Evolutionary conservation across 768 basidiomycete genomes (phyloP).

Genomic region (Chlorophyllum brunneum): DNA sequence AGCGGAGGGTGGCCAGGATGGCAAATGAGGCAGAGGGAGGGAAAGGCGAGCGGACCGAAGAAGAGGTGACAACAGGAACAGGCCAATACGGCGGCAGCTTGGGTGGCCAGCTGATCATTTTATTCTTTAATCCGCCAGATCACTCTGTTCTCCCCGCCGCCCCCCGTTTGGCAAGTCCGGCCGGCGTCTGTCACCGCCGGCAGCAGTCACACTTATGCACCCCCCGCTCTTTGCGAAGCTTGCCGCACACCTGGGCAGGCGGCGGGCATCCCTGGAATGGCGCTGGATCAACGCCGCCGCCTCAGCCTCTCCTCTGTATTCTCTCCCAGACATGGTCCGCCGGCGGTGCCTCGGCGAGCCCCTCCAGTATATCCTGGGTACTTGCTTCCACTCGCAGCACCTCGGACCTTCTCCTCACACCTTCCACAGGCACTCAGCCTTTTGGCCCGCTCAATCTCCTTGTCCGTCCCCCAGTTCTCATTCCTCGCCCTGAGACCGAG

Average conservation of each 20-base stretch:
- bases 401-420: conserved; percentile 13
- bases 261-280: conserved; percentile 36
- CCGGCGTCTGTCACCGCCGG: conserved; percentile 4
- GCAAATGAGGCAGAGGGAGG: conserved; percentile 19
- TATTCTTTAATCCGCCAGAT: conserved; percentile 18
- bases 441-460: conserved; percentile 82
- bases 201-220: conserved; percentile 20
- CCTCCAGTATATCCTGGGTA: conserved; percentile 88
- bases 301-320: conserved; percentile 13
- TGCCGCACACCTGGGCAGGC: conserved; percentile 27
- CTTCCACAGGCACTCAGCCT: conserved; percentile 64
- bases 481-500: conserved; percentile 95
- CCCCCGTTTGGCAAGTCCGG: conserved; percentile 1
- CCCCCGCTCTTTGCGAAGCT: conserved; percentile 24
- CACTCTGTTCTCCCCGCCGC: conserved; percentile 6
- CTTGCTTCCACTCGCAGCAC: conserved; percentile 6
- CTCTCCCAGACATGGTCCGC: conserved; percentile 45
- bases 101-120: conserved; percentile 24
- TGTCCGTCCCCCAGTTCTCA: conserved; percentile 76
- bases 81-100: conserved; percentile 16
- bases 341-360: conserved; percentile 71
- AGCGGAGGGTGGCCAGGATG: conserved; percentile 15
- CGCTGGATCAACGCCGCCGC: conserved; percentile 37
- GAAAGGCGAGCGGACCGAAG: conserved; percentile 28
- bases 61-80: conserved; percentile 15